Conservation (phyloP, 768 basidiomycete genomes). For the Omphalotus guepiniiformis region DNA sequence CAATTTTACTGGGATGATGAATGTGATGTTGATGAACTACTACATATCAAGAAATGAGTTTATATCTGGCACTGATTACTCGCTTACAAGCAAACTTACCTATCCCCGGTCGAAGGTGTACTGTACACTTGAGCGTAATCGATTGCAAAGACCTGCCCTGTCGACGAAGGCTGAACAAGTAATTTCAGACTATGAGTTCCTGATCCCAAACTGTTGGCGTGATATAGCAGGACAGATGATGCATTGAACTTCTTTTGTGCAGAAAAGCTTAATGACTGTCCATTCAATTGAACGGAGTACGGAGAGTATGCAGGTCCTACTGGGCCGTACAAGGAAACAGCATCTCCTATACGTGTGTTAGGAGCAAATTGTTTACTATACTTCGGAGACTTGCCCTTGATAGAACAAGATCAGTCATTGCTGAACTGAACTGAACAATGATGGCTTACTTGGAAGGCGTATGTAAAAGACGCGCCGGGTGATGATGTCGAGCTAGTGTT, state of each 20-base stretch:
- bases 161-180: conserved; percentile 21
- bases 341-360: conserved; percentile 28
- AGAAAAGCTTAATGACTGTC: conserved; percentile 16
- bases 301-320: conserved; percentile 29
- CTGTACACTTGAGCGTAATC: conserved; percentile 23
- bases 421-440: not conserved
- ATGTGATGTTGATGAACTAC: not conserved
- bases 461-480: conserved; percentile 27
- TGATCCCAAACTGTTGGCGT: conserved; percentile 19
- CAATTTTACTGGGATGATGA: no score
- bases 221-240: conserved; percentile 24
- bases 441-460: conserved; percentile 35
- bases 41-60: not conserved
- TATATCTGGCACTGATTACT: not conserved
- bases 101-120: not conserved
- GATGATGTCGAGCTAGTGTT: conserved; percentile 28
- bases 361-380: not conserved
- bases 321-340: conserved; percentile 42
- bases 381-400: conserved; percentile 13
- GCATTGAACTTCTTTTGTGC: conserved; percentile 20
- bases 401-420: not conserved
- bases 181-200: conserved; percentile 22
- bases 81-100: no score
- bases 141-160: conserved; percentile 20
- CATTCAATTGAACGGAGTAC: conserved; percentile 33